These are phyloP conservation scores for Pulveroboletus sp. DNA, from an alignment of 768 basidiomycete genomes.

Conservation along the genomic window DNA sequence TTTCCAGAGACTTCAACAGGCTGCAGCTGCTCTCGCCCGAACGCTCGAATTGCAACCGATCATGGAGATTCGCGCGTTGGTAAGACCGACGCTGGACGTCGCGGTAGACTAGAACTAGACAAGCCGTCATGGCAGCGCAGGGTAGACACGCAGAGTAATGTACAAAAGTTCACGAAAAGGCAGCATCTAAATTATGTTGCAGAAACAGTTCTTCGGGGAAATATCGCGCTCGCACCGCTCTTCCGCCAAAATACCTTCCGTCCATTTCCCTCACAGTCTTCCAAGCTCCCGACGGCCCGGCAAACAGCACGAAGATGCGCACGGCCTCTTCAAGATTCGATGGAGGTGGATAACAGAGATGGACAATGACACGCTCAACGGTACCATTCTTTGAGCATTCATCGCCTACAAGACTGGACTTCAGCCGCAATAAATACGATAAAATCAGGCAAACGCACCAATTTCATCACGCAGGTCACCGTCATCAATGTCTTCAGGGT, in stretches of 20 bases:
- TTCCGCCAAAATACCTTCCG: slow-evolving; percentile 88
- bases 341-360: slow-evolving; percentile 66
- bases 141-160: no score
- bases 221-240: slow-evolving; percentile 76
- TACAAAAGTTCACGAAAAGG: slow-evolving; percentile 18
- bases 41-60: no score
- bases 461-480: slow-evolving; percentile 85
- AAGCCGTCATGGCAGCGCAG: no score
- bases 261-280: slow-evolving; percentile 92
- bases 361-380: slow-evolving; percentile 86
- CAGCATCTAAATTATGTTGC: slow-evolving; percentile 45
- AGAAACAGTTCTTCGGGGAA: slow-evolving; percentile 60
- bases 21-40: no score
- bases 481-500: slow-evolving; percentile 76
- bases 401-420: slow-evolving; percentile 49
- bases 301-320: slow-evolving; percentile 87
- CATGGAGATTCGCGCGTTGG: no score
- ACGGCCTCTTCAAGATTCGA: slow-evolving; percentile 72
- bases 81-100: no score
- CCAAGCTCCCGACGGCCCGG: slow-evolving; percentile 92
- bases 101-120: no score
- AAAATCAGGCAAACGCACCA: slow-evolving; percentile 42
- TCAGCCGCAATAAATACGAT: background rate
- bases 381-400: slow-evolving; percentile 90
- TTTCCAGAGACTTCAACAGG: no score